Evolutionary conservation across 371 early-diverging fungal species (phyloP).

Genomic region (Syncephalis plumigaleata): DNA sequence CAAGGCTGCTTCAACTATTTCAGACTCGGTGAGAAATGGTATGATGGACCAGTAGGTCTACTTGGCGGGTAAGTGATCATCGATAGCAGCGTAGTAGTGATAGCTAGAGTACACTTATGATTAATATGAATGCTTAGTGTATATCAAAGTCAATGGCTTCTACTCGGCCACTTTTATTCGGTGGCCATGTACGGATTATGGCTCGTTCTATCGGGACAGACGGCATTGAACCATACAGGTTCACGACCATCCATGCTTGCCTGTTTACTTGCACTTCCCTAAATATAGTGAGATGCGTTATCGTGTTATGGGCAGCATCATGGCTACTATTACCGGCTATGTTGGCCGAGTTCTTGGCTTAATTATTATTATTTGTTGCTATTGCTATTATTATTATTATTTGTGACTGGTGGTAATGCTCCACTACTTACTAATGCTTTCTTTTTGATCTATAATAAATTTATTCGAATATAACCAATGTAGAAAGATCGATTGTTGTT

Average conservation of each 20-base stretch:
- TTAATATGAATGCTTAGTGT: constrained; percentile 2
- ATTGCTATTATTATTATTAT: no score
- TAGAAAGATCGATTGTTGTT: no score
- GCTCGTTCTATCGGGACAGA: no score
- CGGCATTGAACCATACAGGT: constrained; percentile 9
- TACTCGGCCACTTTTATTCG: constrained; percentile 66
- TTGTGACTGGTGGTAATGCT: no score
- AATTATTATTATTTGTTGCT: no score
- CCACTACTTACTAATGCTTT: no score
- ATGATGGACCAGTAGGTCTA: constrained; percentile 67
- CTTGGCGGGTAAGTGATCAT: constrained; percentile 57
- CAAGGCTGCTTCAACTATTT: constrained; percentile 82
- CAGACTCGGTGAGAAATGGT: constrained; percentile 57
- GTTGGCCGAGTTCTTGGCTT: constrained; percentile 17
- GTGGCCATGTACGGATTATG: constrained; percentile 48
- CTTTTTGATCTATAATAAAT: no score
- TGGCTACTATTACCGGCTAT: constrained; percentile 18
- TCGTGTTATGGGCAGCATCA: constrained; percentile 19
- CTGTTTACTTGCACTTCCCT: constrained; percentile 6
- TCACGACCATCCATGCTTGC: constrained; percentile 9
- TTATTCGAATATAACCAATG: no score
- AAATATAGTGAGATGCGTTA: constrained; percentile 14
- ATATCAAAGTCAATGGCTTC: constrained; percentile 44
- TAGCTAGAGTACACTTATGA: background rate
- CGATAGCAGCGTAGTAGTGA: background rate